Evolutionary conservation across 495 filamentous ascomycete genomes (phyloP).

Genomic region (Friedmanniomyces endolithicus): DNA sequence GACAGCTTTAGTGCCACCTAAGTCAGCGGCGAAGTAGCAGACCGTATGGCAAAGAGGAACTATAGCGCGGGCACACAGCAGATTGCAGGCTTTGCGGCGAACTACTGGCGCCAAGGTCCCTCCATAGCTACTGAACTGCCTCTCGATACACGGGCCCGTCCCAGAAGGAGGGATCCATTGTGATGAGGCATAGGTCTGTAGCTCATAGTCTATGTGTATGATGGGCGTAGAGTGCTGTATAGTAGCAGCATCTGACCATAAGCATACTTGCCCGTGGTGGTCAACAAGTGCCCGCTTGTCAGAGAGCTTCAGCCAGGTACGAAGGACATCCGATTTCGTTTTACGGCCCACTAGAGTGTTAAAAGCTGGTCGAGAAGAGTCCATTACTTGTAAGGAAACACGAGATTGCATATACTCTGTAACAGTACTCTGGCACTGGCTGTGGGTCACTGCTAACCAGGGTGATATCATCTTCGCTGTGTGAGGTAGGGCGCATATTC

Average conservation of each 20-base stretch:
- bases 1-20: not conserved
- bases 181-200: not conserved
- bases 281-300: not conserved
- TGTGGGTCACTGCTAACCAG: too few relatives aligned
- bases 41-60: not conserved
- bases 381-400: too few relatives aligned
- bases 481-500: too few relatives aligned
- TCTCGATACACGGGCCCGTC: not conserved
- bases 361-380: too few relatives aligned
- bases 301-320: not conserved
- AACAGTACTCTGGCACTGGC: too few relatives aligned
- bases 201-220: not conserved
- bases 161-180: not conserved
- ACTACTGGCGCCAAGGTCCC: not conserved
- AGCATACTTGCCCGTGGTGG: not conserved
- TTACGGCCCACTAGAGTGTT: not conserved
- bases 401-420: too few relatives aligned
- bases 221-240: not conserved
- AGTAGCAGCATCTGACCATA: not conserved
- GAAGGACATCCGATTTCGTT: not conserved
- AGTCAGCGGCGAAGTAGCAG: constrained; percentile 2
- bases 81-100: not conserved
- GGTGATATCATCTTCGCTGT: too few relatives aligned
- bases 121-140: not conserved
- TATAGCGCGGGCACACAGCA: not conserved